Base-by-base conservation (phyloP, 495 filamentous ascomycete species). In the Tuber brumale region DNA sequence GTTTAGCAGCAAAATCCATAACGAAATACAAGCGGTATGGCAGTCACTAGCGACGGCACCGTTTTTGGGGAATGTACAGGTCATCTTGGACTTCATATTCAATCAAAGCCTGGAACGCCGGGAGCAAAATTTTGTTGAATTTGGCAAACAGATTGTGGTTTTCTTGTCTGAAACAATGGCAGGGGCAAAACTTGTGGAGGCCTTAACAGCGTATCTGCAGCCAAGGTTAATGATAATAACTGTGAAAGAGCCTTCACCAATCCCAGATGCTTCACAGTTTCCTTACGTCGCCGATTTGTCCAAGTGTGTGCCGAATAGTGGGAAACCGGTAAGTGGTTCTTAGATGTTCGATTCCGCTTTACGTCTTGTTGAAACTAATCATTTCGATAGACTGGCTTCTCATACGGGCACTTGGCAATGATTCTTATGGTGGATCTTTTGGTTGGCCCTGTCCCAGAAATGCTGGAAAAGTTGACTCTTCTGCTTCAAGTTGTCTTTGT, bases 11-110 rank as follows among this genome's bases (percentile, higher is more conserved):
- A 90, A 90, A 7, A 85, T 99, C 46, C 95, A 97, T 79, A 97
- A 97, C 75, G 96, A 99, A 84, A 95, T 98, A 6, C 94, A 97
- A 84, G 95, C 95, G 18, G 88, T 99, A 46, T 99, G 95, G 95
- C 94, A 97, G 85, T 95, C 95, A 6, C 86, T 99, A 27, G 95
- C 94, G 0, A 97, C 94, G 7, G 96, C 95, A 3, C 94, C 94
- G 0, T 91, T 97, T 85, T 91, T 89, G 7, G 95, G 94, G n/a
- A 99, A 99, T 82, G 95, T 98, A 42, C 92, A 95, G 77, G 87
- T 98, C 27, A 92, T 97, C 16, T 88, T 99, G 7, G 93, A 99
- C 82, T 99, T 98, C 82, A 94, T 98, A 83, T 97, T 98, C 83
- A 90, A 88, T 39, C 88, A 97, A 9, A 98, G 95, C 78, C 84